phyloP scores from a whole-genome alignment of 805 yeast genomes.

The Candida suzukii region DNA sequence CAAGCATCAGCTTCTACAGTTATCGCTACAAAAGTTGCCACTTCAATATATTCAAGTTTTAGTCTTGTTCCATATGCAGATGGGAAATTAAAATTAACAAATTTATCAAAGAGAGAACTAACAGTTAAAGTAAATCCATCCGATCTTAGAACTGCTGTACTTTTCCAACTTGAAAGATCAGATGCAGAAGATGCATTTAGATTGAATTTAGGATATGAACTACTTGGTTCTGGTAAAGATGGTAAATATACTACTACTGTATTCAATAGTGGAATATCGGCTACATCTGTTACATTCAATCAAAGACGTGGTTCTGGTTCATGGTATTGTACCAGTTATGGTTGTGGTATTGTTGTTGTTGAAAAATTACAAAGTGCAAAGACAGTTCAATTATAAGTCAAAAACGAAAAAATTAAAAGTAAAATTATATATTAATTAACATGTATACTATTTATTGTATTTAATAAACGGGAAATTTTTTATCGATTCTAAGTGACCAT shows the following conservation, averaged over 20 bases:
- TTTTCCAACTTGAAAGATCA: slow-evolving; percentile 16
- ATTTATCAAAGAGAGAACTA: slow-evolving; percentile 8
- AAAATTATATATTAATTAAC: not conserved
- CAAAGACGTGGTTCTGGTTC: slow-evolving; percentile 11
- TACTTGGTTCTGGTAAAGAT: slow-evolving; percentile 5
- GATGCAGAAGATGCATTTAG: slow-evolving; percentile 11
- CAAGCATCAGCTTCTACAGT: not conserved
- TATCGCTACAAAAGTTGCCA: slow-evolving; percentile 2
- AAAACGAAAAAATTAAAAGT: too few relatives aligned
- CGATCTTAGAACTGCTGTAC: slow-evolving; percentile 8
- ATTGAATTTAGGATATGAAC: slow-evolving; percentile 13
- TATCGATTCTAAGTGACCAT: slow-evolving; percentile 61
- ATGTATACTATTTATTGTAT: not conserved
- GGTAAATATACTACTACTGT: slow-evolving; percentile 4
- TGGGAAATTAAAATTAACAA: slow-evolving; percentile 14
- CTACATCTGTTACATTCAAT: slow-evolving; percentile 14
- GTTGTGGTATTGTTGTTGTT: slow-evolving; percentile 22
- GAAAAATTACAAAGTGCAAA: slow-evolving; percentile 16
- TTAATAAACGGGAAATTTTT: slow-evolving; percentile 56
- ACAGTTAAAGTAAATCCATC: slow-evolving; percentile 4
- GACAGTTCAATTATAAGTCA: not conserved
- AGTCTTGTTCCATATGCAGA: slow-evolving; percentile 9
- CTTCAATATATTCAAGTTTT: slow-evolving; percentile 11
- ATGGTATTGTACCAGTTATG: slow-evolving; percentile 17
- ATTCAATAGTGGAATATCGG: slow-evolving; percentile 10